Base-by-base conservation (phyloP, 179 eudicot species). In the Silene noctiflora region DNA sequence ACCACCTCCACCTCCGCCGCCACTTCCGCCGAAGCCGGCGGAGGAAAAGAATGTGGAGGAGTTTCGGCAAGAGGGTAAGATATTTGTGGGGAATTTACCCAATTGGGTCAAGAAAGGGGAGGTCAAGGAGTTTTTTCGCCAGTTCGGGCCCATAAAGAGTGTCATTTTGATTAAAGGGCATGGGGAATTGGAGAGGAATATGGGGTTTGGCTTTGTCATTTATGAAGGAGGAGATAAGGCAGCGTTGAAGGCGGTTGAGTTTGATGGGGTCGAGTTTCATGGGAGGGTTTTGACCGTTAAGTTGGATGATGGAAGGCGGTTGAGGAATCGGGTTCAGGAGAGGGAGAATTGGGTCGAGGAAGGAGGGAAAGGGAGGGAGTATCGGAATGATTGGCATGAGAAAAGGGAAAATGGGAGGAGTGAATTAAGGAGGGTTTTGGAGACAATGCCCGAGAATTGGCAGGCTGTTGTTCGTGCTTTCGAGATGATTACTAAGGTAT, bases 221-320 rank as follows among this genome's bases (percentile, higher is more conserved):
- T 94, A 81, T 53, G 87, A 76, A 22, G 97, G 93, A 13, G 90
- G 90, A 10, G 96, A 81, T 9, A 84, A 84, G 72, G 77, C 91
- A 6, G 96, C 98, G 1, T 77, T 85, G 83, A 86, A 86, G 84
- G 98, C 98, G 13, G 94, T 89, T 53, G 98, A 92, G 86, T 94
- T 94, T 79, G 98, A 94, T 56, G 98, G 98, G 20, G 87, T 92
- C 71, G 98, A 94, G 82, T 94, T 90, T 67, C 98, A 90, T 83
- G 98, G 98, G 80, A 91, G 97, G 83, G 86, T 87, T 1, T 67
- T 94, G 87, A 90, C 94, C 8, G 96, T 94, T 75, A 88, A 88
- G 51, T 77, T 94, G 87, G 98, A 94, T 76, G 91, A 94, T 79
- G 97, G 98, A 62, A 86, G 88, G 86, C 87, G 91, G 79, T 33